Base-by-base conservation (phyloP, 495 filamentous ascomycete species). In the Bombardia bombarda region DNA sequence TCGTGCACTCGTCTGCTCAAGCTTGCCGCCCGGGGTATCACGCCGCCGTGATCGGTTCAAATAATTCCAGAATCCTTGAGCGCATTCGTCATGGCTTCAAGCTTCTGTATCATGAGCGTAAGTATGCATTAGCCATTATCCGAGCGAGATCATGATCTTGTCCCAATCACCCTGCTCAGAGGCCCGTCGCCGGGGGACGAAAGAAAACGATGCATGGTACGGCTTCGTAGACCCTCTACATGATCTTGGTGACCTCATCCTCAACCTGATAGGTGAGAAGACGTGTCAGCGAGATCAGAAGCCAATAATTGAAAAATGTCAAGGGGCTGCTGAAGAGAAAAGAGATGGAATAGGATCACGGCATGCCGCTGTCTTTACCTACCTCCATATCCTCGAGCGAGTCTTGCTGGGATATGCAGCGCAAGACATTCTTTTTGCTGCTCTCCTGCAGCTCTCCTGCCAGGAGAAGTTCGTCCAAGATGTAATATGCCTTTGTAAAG, bases 381-480 rank as follows among this genome's bases (percentile, higher is more conserved):
- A 95, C 90, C 87, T 96, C 90, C 80, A 95, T 92, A 58, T 96
- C 90, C 67, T 96, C 90, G 47, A 96, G 67, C 47, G 87, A 87
- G 63, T 96, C 90, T 65, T 96, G 87, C 60, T 93, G 87, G 40
- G 84, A 82, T 58, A 99, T 99, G 56, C 87, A 92, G 47, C 89
- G 77, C 58, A 99, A 68, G 16, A 99, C 82, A 58, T 95, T 96
- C 80, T 96, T 97, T 75, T 96, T 97, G 66, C 89, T 95, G 60
- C 88, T 97, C 67, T 99, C 92, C 68, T 98, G 87, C 47, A 98
- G 87, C 73, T 98, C 92, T 40, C 92, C 92, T 1, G 92, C 92
- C 38, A 98, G 80, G 72, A 77, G 94, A 40, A 98, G 87, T 63
- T 98, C 92, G 61, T 98, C 92, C 26, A 98, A 78, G 43, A 98